A percentile compares a stretch with the other conserved stretches of the same genome.
These are phyloP conservation scores for Aspergillus avenaceus DNA, from an alignment of 495 filamentous ascomycete species.

Conservation along the genomic window DNA sequence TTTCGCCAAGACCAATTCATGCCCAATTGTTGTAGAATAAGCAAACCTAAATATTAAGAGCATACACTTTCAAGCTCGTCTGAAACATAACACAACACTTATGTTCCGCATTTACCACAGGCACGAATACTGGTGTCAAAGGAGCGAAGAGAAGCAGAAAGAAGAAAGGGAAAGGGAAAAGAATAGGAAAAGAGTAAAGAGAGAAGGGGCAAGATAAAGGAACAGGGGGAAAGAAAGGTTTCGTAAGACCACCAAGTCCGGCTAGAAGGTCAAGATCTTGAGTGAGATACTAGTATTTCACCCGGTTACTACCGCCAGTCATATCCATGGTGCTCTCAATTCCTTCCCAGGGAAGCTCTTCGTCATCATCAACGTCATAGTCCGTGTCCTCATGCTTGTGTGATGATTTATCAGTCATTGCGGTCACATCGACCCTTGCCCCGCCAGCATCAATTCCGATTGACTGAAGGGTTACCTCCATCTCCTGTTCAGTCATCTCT, in stretches of 20 bases:
- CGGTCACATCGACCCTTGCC: constrained; percentile 28
- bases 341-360: constrained; percentile 49
- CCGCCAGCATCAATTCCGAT: constrained; percentile 46
- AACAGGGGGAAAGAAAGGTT: background rate
- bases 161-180: background rate
- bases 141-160: background rate
- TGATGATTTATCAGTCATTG: constrained; percentile 29
- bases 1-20: background rate
- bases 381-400: constrained; percentile 24
- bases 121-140: too few species aligned
- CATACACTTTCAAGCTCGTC: constrained; percentile 15
- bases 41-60: background rate
- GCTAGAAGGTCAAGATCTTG: too few species aligned
- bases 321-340: constrained; percentile 49
- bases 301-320: constrained; percentile 27
- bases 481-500: constrained; percentile 60
- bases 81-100: constrained; percentile 8
- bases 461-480: constrained; percentile 63
- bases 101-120: background rate
- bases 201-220: background rate
- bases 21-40: background rate
- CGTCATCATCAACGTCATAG: constrained; percentile 34
- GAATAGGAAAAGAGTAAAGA: background rate
- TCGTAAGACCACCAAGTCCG: too few species aligned
- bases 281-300: too few species aligned